Base-by-base conservation (phyloP, 2,329 filamentous ascomycete genomes). In the Fusarium paranaense region DNA sequence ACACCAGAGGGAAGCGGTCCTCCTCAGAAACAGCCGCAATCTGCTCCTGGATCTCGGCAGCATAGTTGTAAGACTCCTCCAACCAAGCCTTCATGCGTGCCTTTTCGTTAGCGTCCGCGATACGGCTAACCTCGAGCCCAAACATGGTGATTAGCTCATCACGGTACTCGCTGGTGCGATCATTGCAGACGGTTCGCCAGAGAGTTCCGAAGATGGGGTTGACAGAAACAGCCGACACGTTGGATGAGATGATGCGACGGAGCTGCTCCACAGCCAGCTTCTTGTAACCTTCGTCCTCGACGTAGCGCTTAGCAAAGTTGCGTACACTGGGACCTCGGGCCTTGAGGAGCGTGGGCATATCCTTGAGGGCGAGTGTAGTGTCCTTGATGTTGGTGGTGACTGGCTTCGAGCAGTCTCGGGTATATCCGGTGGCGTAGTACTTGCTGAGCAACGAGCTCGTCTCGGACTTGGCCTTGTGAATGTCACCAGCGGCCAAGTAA, bases 191-290 rank as follows among this genome's bases (percentile, higher is more conserved):
- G 0, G 84, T 80, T 8, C 86, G 81, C 86, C 87, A 89, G 4
- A 89, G 81, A 8, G 79, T 81, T 6, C 86, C 86, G 59, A 89
- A 89, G 1, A 89, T 82, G 1, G 87, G 85, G 64, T 88, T 88
- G 10, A 87, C 75, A 0, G 87, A 80, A 32, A 89, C 83, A 2
- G 83, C 81, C 1, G 80, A 73, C 2, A 87, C 83, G 61, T 88
- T 84, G 8, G 81, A 74, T 6, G 81, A 72, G 32, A 89, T 87
- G 40, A 88, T 85, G 6, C 80, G 80, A 16, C 73, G 74, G 6
- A 88, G 77, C 64, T 87, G 83, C 10, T 80, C 67, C 1, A 82
- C 74, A 0, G 83, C 86, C 1, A 86, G 67, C 4, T 63, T 60
- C 32, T 81, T 83, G 77, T 87, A 88, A 0, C 58, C 61, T 0